phyloP scores from a whole-genome alignment of 2,329 filamentous ascomycete genomes.

The Tolypocladium inflatum region DNA sequence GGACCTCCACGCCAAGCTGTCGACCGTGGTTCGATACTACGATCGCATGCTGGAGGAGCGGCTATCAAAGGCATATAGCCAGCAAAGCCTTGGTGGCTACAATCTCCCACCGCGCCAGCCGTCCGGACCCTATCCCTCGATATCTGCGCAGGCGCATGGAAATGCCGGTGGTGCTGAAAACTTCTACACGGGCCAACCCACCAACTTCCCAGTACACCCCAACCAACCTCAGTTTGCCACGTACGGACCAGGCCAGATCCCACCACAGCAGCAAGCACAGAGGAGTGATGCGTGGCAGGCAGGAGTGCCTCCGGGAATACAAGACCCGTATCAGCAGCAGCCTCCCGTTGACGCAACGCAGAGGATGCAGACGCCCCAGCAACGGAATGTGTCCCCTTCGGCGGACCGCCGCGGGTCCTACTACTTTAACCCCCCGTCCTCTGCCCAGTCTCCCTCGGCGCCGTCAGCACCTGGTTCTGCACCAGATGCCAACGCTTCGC shows the following conservation, averaged over 20 bases:
- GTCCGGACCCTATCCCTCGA: conserved; percentile 60
- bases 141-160: conserved; percentile 44
- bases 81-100: conserved; percentile 63
- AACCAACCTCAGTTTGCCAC: conserved; percentile 29
- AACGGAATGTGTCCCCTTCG: conserved; percentile 15
- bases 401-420: conserved; percentile 47
- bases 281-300: conserved; percentile 42
- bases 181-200: conserved; percentile 65
- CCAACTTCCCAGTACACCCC: conserved; percentile 15
- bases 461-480: conserved; percentile 27
- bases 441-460: conserved; percentile 20
- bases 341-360: conserved; percentile 15
- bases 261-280: conserved; percentile 35
- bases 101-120: conserved; percentile 42
- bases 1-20: conserved; percentile 89
- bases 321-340: conserved; percentile 19
- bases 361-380: conserved; percentile 19
- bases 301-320: conserved; percentile 25
- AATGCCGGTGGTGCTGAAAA: conserved; percentile 56
- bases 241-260: conserved; percentile 36
- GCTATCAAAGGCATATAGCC: conserved; percentile 83
- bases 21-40: conserved; percentile 93
- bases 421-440: conserved; percentile 41
- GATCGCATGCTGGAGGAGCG: conserved; percentile 97
- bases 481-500: conserved; percentile 34